Percentiles rank a stretch among this genome's conserved stretches.
These are phyloP conservation scores for Colletotrichum simmondsii DNA, from an alignment of 2,329 filamentous ascomycete genomes.

Conservation along the genomic window DNA sequence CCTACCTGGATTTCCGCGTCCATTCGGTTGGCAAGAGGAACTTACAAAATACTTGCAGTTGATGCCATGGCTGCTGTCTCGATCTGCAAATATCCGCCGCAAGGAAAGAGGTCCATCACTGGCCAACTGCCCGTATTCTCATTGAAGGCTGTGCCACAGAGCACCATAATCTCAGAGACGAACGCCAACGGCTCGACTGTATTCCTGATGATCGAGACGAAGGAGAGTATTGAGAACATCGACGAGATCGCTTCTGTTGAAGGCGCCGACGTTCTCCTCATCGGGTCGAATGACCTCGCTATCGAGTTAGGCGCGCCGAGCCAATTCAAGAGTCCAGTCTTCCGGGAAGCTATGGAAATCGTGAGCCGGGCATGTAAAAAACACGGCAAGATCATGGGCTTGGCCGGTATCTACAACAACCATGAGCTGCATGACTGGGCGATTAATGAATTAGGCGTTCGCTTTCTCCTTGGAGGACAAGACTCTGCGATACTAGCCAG, in stretches of 20 bases:
- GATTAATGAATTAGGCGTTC: constrained; percentile 33
- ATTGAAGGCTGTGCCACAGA: constrained; percentile 37
- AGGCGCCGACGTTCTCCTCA: constrained; percentile 44
- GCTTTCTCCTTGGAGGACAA: constrained; percentile 35
- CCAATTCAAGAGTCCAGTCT: constrained; percentile 36
- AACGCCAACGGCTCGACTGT: constrained; percentile 39
- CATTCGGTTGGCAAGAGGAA: neutral
- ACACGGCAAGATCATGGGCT: constrained; percentile 38
- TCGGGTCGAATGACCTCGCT: constrained; percentile 45
- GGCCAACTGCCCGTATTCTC: constrained; percentile 39
- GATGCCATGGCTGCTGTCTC: constrained; percentile 41
- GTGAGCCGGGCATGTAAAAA: constrained; percentile 36
- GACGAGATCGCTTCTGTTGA: constrained; percentile 44
- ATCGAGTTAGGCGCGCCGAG: constrained; percentile 40
- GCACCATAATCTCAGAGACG: constrained; percentile 36
- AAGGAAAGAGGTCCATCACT: constrained; percentile 40
- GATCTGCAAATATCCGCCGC: constrained; percentile 40
- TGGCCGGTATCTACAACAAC: constrained; percentile 39
- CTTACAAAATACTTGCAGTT: constrained; percentile 6
- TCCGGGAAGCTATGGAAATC: constrained; percentile 32
- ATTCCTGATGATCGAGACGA: constrained; percentile 42
- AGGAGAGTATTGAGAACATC: constrained; percentile 38
- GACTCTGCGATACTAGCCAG: constrained; percentile 32
- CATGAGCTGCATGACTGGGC: constrained; percentile 35
- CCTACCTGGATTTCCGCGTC: neutral